Evolutionary conservation across 192 early-diverging fungal species (phyloP), one percentile per base, ranked within the genome.

Genomic region (Cladochytrium replicatum): DNA sequence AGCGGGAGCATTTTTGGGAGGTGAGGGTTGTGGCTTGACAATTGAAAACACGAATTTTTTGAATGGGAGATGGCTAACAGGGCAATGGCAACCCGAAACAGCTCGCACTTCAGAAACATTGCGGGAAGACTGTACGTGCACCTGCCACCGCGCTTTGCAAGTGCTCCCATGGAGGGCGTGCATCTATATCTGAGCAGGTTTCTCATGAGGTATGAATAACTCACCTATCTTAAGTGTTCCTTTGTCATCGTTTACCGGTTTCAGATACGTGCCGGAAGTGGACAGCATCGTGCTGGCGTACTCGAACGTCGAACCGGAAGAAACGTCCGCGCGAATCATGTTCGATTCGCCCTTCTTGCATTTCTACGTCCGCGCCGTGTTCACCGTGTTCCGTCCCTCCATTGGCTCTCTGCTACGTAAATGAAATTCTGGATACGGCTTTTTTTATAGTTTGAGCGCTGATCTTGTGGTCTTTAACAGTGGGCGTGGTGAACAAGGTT

Each of bases 241-340:
- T 37, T 13, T 28, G 23, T 21, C 23, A 47, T 45, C 43, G 43
- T 45, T 45, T 45, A 15, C 32, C 22, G 15, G 24, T 38, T 54
- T 48, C 57, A 88, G 85, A 58, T 85, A 86, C 66, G 75, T 93
- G 39, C 81, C 84, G 13, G 85, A 89, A 55, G 71, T 94, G 3
- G 82, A 86, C 44, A 90, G 91, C 30, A 82, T 97, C 28, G 80
- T 93, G 3, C 58, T 97, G 4, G 64, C 84, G 0, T 93, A 89
- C 62, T 73, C 79, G 1, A 74, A 89, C 44, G 66, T 89, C 30
- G 61, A 77, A 41, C 57, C 76, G 27, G 61, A 69, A 44, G 55
- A 77, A 17, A 32, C 51, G 19, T 62, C 74, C 2, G 90, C 80
- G 41, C 72, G 69, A 2, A 68, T 97, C 32, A 61, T 87, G 32